Conservation (phyloP, 768 basidiomycete species). For the Clitopilus passeckerianus region DNA sequence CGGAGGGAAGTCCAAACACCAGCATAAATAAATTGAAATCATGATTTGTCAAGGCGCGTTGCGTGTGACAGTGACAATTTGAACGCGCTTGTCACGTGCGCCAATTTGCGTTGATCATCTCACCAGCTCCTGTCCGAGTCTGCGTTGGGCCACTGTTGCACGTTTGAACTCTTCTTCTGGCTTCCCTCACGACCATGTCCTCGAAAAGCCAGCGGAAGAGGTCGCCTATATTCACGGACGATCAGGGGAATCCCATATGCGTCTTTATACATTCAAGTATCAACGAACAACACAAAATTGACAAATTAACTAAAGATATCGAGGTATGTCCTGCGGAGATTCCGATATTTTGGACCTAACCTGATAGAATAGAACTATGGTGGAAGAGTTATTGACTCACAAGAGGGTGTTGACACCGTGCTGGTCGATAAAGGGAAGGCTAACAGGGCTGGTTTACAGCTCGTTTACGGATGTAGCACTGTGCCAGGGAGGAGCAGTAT, state of each 20-base stretch:
- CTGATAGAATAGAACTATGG: not conserved
- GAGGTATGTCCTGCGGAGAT: constrained; percentile 18
- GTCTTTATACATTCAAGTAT: constrained; percentile 22
- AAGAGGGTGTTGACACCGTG: not conserved
- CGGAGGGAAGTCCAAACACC: too few species aligned
- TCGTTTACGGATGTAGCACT: not conserved
- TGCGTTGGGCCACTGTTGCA: not conserved
- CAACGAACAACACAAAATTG: constrained; percentile 8
- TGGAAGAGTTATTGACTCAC: not conserved
- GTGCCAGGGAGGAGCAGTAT: not conserved
- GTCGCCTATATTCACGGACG: not conserved
- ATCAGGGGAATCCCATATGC: not conserved
- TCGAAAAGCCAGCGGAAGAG: not conserved
- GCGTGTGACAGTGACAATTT: too few species aligned
- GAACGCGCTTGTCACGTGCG: too few species aligned
- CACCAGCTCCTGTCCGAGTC: too few species aligned
- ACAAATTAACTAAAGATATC: constrained; percentile 23
- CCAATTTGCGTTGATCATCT: too few species aligned
- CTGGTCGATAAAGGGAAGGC: not conserved
- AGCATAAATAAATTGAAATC: too few species aligned
- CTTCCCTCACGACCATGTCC: not conserved
- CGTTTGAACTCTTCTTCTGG: not conserved
- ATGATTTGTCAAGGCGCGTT: too few species aligned
- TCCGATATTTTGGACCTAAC: not conserved
- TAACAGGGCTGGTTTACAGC: not conserved